Conservation (phyloP, 2,329 filamentous ascomycete species). For the Zymoseptoria ardabiliae region DNA sequence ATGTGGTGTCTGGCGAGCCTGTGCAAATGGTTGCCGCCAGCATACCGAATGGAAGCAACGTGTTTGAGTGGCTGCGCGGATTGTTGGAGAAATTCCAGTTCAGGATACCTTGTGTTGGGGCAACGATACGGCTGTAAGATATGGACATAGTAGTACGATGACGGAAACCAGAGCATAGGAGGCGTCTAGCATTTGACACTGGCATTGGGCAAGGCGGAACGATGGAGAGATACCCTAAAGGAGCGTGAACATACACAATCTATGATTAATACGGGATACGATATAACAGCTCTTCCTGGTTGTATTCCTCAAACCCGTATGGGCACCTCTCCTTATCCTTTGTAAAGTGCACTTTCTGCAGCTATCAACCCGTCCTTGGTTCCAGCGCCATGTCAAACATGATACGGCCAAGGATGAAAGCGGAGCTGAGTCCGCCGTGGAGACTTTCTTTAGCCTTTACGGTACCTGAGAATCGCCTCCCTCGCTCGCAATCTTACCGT, state of each 20-base stretch:
- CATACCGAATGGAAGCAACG: slow-evolving; percentile 49
- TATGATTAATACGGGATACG: background rate
- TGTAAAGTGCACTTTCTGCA: no score
- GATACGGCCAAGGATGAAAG: background rate
- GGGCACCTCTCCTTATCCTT: no score
- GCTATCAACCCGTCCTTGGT: background rate
- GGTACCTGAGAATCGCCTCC: background rate
- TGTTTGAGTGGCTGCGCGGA: slow-evolving; percentile 78
- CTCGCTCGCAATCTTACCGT: background rate
- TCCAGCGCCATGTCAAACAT: no score
- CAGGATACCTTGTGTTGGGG: slow-evolving; percentile 83
- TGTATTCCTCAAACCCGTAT: background rate
- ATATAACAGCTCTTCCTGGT: background rate
- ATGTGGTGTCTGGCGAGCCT: slow-evolving; percentile 30
- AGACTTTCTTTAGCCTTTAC: background rate
- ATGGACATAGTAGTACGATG: background rate
- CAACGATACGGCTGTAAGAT: slow-evolving; percentile 54
- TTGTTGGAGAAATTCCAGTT: slow-evolving; percentile 78
- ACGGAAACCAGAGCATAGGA: slow-evolving; percentile 2
- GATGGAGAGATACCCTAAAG: background rate
- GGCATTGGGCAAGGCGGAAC: background rate
- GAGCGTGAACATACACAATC: background rate
- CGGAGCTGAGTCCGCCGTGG: background rate
- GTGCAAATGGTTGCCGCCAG: slow-evolving; percentile 36
- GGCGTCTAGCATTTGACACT: slow-evolving; percentile 1